Evolutionary conservation across 2,329 filamentous ascomycete species (phyloP).

Genomic region (Tolypocladium ophioglossoides): DNA sequence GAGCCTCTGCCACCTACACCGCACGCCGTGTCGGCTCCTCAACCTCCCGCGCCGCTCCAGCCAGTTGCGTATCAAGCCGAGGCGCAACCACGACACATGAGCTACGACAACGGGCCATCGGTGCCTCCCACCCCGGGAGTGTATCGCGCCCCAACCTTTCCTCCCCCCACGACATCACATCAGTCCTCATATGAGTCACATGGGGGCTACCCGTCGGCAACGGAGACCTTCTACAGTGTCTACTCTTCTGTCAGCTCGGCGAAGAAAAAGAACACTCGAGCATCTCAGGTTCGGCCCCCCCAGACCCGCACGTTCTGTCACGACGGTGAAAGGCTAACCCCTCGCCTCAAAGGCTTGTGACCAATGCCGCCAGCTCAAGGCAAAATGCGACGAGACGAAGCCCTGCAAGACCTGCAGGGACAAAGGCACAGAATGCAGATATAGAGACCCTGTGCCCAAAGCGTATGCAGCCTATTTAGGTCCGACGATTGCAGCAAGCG

Average conservation of each 20-base stretch:
- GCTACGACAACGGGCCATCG: slow-evolving; percentile 36
- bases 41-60: slow-evolving; percentile 19
- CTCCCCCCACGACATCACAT: slow-evolving; percentile 30
- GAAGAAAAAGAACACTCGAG: slow-evolving; percentile 55
- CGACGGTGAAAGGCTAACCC: slow-evolving; percentile 4
- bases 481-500: background rate
- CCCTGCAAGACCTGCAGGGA: slow-evolving; percentile 83
- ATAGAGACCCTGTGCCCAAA: slow-evolving; percentile 82
- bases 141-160: slow-evolving; percentile 30
- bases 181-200: slow-evolving; percentile 27
- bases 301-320: background rate
- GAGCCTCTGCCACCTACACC: slow-evolving; percentile 20
- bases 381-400: slow-evolving; percentile 81
- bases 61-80: slow-evolving; percentile 28
- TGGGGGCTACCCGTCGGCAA: slow-evolving; percentile 17
- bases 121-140: slow-evolving; percentile 33
- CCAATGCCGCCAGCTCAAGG: slow-evolving; percentile 76
- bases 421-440: slow-evolving; percentile 73
- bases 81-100: slow-evolving; percentile 40
- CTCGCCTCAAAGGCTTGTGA: slow-evolving; percentile 62
- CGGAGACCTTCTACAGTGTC: slow-evolving; percentile 28
- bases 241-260: slow-evolving; percentile 30
- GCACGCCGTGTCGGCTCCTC: slow-evolving; percentile 20
- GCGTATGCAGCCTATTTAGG: slow-evolving; percentile 44
- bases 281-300: slow-evolving; percentile 41